Percentiles rank a stretch among this genome's conserved stretches.
Conservation (phyloP, 2,329 filamentous ascomycete species). For the Xylariaceae sp. region DNA sequence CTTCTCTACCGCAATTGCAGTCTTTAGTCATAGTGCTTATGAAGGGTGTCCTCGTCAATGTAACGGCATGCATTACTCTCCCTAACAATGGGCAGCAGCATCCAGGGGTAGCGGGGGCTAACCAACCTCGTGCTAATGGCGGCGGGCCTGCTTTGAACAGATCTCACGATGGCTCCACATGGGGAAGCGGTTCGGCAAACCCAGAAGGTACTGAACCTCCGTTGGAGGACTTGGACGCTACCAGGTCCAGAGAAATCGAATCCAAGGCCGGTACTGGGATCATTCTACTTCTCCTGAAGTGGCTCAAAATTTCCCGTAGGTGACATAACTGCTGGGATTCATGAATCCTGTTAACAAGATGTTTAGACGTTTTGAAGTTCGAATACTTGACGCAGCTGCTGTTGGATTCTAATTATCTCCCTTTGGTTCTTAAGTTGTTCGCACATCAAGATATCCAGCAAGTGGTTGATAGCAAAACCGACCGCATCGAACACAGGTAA, state of each 20-base stretch:
- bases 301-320: slow-evolving; percentile 93
- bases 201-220: slow-evolving; percentile 51
- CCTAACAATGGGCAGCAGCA: slow-evolving; percentile 50
- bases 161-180: slow-evolving; percentile 37
- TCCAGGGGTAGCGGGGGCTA: slow-evolving; percentile 44
- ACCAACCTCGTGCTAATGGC: slow-evolving; percentile 46
- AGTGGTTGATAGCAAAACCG: slow-evolving; percentile 81
- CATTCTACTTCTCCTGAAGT: slow-evolving; percentile 86
- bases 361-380: slow-evolving; percentile 84
- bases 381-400: slow-evolving; percentile 94
- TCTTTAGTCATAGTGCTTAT: slow-evolving; percentile 91
- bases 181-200: slow-evolving; percentile 36
- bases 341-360: slow-evolving; percentile 19
- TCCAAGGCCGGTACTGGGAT: slow-evolving; percentile 91
- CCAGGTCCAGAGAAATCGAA: slow-evolving; percentile 82
- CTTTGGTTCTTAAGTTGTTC: slow-evolving; percentile 88
- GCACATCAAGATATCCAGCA: slow-evolving; percentile 93
- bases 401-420: slow-evolving; percentile 93
- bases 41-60: slow-evolving; percentile 84
- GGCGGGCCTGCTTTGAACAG: slow-evolving; percentile 40
- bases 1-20: slow-evolving; percentile 82
- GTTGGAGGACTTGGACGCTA: slow-evolving; percentile 78
- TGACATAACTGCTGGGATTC: slow-evolving; percentile 18
- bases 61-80: slow-evolving; percentile 78
- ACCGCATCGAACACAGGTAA: slow-evolving; percentile 80